These are phyloP conservation scores for Penicillium bialowiezense DNA, from an alignment of 495 filamentous ascomycete genomes.

Conservation along the genomic window DNA sequence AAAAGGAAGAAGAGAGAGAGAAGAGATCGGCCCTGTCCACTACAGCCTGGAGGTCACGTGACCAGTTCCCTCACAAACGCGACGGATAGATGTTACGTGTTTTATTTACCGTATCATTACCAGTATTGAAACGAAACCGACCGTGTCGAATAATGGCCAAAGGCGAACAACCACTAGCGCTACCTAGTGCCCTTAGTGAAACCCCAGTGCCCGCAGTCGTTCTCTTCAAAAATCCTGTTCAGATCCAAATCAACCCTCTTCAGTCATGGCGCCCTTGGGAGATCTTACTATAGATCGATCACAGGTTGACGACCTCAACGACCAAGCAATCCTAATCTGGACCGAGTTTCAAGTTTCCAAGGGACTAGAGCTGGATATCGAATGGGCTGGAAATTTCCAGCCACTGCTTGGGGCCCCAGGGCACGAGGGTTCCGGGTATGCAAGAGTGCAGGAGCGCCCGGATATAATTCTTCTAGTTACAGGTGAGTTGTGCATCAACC, in stretches of 20 bases:
- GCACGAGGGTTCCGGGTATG: conserved; percentile 9
- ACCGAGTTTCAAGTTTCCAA: conserved; percentile 2
- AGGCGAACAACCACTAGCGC: background rate
- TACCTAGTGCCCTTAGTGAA: background rate
- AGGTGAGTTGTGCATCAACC: background rate
- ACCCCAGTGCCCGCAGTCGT: background rate
- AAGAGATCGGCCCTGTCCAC: too few relatives aligned
- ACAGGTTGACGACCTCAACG: background rate
- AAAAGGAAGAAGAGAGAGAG: too few relatives aligned
- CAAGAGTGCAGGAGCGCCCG: background rate
- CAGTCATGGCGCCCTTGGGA: background rate
- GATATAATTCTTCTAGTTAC: conserved; percentile 9
- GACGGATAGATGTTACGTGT: too few relatives aligned
- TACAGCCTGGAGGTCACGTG: too few relatives aligned
- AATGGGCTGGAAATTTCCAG: conserved; percentile 9
- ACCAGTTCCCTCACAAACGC: too few relatives aligned
- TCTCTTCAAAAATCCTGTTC: background rate
- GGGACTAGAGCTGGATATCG: background rate
- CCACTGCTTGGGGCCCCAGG: conserved; percentile 7
- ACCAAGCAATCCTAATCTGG: conserved; percentile 1
- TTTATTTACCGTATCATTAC: background rate
- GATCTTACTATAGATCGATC: background rate
- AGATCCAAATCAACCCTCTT: background rate
- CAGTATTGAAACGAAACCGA: background rate
- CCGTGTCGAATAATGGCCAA: background rate